Percentiles rank a stretch among this genome's conserved stretches.
Evolutionary conservation across 139 green algal species (phyloP).

Genomic region (Chlamydomonas applanata): DNA sequence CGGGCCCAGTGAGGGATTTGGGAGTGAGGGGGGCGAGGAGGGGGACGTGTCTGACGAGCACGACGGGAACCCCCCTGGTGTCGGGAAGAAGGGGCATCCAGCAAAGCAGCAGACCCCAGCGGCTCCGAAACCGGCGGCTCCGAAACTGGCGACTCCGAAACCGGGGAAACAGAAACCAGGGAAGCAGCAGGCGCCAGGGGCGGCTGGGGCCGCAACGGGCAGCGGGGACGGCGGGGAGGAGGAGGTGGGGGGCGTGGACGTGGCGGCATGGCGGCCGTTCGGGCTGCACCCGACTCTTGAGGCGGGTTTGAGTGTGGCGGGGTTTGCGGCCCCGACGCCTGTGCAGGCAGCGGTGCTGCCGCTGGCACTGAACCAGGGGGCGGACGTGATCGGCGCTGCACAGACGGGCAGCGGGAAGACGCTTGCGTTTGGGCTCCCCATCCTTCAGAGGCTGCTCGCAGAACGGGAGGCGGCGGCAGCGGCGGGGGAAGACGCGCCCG

Average conservation of each 20-base stretch:
- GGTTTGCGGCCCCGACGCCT: conserved; percentile 66
- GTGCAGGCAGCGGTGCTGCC: conserved; percentile 80
- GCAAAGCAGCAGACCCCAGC: no score
- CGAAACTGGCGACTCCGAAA: no score
- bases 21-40: background rate
- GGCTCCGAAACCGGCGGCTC: no score
- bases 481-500: conserved; percentile 8
- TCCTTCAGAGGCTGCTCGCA: conserved; percentile 78
- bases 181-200: background rate
- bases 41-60: no score
- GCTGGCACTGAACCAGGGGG: conserved; percentile 59
- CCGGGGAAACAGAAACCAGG: background rate
- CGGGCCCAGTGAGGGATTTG: no score
- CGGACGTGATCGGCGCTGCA: conserved; percentile 92
- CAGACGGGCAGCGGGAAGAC: conserved; percentile 98
- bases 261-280: conserved; percentile 44
- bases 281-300: conserved; percentile 40
- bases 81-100: no score
- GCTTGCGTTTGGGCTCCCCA: conserved; percentile 94
- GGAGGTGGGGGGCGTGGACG: conserved; percentile 23
- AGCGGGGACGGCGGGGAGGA: background rate
- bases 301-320: conserved; percentile 28
- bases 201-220: conserved; percentile 4
- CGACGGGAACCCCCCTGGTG: no score
- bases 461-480: conserved; percentile 27